Base-by-base conservation (phyloP, 306 rosid species). In the Gleditsia sinensis region DNA sequence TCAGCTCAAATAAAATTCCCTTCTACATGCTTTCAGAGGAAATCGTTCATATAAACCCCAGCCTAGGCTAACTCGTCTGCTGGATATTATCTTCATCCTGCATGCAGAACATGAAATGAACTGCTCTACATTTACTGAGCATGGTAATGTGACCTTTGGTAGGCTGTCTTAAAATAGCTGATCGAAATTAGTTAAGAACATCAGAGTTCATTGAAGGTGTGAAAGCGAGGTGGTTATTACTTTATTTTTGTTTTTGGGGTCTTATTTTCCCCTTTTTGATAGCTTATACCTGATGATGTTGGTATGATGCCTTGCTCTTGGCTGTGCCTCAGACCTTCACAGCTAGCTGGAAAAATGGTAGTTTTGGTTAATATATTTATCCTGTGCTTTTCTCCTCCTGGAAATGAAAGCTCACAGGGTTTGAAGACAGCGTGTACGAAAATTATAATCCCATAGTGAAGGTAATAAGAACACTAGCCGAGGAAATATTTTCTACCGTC, bases 341-440 rank as follows among this genome's bases (percentile, higher is more conserved):
- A 21, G 30, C 24, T 54, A 67, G 51, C 19, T 2, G 34, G 40
- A 37, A 24, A 53, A 16, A 39, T 39, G 57, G 16, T 63, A 21
- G 14, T 43, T 63, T 67, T 55, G 39, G 36, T 56, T 77, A n/a
- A n/a, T n/a, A n/a, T n/a, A n/a, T n/a, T n/a, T n/a, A n/a, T n/a
- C n/a, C n/a, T n/a, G n/a, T n/a, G 23, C 45, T 45, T 83, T 66
- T 49, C 74, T 82, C 60, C 68, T 82, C 67, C 80, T 89, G 96
- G 86, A 92, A 92, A 83, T 76, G 89, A 24, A 92, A 90, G 90
- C 85, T 92, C 83, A 84, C 97, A 74, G 97, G 97, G 71, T 92
- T 92, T 88, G 96, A 96, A 39, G 96, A 89, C 78, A 85, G 96
- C n/a, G 96, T 92, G 32, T 90, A 90, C 86, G 90, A 90, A 84